Conservation (phyloP, 1,139 yeast genomes). For the Yamadazyma siamensis region DNA sequence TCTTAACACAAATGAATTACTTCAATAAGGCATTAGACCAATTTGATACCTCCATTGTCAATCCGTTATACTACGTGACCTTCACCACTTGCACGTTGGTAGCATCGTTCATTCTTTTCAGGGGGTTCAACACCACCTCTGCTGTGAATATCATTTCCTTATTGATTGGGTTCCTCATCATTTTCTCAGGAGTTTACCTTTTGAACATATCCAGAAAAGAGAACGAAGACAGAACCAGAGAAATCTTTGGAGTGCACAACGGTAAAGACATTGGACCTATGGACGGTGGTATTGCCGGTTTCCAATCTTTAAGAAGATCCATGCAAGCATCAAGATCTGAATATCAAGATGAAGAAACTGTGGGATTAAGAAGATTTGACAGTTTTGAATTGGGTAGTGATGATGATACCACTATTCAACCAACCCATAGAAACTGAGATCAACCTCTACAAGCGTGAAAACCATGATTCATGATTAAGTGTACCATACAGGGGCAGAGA, state of each 20-base stretch:
- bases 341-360: conserved; percentile 47
- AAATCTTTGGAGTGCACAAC: conserved; percentile 61
- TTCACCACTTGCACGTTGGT: conserved; percentile 85
- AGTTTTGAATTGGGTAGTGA: conserved; percentile 56
- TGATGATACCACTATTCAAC: conserved; percentile 21
- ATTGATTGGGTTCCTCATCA: conserved; percentile 80
- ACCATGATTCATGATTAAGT: too few relatives aligned
- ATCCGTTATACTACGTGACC: conserved; percentile 87
- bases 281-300: conserved; percentile 82
- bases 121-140: conserved; percentile 83
- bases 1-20: conserved; percentile 88
- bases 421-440: conserved; percentile 9
- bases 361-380: conserved; percentile 60
- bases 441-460: too few relatives aligned
- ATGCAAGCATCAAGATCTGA: conserved; percentile 64
- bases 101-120: conserved; percentile 83
- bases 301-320: conserved; percentile 54
- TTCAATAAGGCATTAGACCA: conserved; percentile 92
- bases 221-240: conserved; percentile 50
- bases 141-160: conserved; percentile 82
- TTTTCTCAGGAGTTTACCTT: conserved; percentile 83
- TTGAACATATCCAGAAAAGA: conserved; percentile 75
- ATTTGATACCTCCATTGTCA: conserved; percentile 88
- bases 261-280: conserved; percentile 61
- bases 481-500: too few relatives aligned